Evolutionary conservation across 768 basidiomycete genomes (phyloP), one percentile per base, ranked within the genome.

Genomic region (Termitomyces sp.): DNA sequence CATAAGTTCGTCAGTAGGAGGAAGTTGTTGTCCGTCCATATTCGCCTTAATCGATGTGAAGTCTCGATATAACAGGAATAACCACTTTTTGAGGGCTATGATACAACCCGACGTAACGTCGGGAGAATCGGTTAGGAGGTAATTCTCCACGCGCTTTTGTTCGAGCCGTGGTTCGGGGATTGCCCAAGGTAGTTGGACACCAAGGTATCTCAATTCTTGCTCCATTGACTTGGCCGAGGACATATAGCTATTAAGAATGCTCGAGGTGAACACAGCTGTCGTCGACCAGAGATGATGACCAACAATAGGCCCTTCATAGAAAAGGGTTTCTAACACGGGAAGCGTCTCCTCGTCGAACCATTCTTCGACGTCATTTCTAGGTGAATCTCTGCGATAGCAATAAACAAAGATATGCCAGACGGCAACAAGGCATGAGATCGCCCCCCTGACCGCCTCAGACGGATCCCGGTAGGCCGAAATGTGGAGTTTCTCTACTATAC

Each of bases 321-420:
- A 35, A 18, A 60, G 44, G 36, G 53, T 51, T 55, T 62, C 59
- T 13, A 62, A 53, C 3, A 63, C 38, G 9, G 59, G 62, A 24
- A 60, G 38, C 11, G 54, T 57, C 45, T 60, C 59, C 22, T 60
- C 56, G 40, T 60, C 20, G n/a, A 62, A 60, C 62, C 59, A 62
- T 13, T 51, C 41, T 32, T 55, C 50, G 35, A 57, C 35, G 28
- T 54, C 58, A 46, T 49, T 36, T 8, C 30, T 28, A 1, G 55
- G 40, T 8, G 30, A 24, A 22, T 36, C 51, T 11, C n/a, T 22
- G 16, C 35, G 10, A 33, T 54, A 52, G 30, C 59, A 63, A 32
- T 60, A 55, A n/a, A 54, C 50, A 18, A 58, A 24, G 3, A 63
- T 32, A 41, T 54, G 48, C 62, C 62, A 63, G 44, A 60, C 55